These are phyloP conservation scores for Sordariomycetes sp. DNA, from an alignment of 2,329 filamentous ascomycete species.

Conservation along the genomic window DNA sequence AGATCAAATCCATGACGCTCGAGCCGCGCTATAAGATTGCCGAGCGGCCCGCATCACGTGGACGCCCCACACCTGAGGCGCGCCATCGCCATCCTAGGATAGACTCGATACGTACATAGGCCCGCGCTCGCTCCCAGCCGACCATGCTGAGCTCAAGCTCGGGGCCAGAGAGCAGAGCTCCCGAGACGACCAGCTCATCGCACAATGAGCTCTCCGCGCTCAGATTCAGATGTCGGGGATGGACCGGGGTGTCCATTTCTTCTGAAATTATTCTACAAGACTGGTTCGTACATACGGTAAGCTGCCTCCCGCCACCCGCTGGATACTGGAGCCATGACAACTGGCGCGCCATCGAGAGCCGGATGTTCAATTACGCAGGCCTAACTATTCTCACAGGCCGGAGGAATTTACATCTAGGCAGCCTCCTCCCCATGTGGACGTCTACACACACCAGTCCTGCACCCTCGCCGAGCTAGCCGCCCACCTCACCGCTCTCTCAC, in stretches of 20 bases:
- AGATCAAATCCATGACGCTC: not conserved
- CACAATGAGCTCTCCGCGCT: slow-evolving; percentile 2
- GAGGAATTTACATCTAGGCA: slow-evolving; percentile 52
- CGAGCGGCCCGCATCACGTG: not conserved
- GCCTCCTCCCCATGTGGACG: slow-evolving; percentile 55
- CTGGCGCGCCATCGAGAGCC: not conserved
- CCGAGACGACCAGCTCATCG: not conserved
- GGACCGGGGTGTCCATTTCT: slow-evolving; percentile 55
- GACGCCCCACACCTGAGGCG: not conserved
- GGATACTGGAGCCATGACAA: not conserved
- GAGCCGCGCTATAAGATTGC: not conserved
- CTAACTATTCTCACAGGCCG: slow-evolving; percentile 29
- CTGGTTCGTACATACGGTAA: slow-evolving; percentile 58
- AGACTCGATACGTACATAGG: not conserved
- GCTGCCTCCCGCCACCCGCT: slow-evolving; percentile 1
- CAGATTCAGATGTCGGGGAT: not conserved
- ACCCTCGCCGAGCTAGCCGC: slow-evolving; percentile 70
- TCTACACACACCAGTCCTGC: slow-evolving; percentile 79
- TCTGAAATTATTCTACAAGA: slow-evolving; percentile 73
- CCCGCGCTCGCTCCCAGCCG: not conserved
- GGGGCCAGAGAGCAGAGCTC: not conserved
- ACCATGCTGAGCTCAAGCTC: not conserved
- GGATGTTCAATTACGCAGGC: not conserved
- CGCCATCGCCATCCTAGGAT: not conserved
- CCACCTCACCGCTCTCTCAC: slow-evolving; percentile 51